Conservation (phyloP, 176 grass and related monocot species). For the Hordeum marinum region DNA sequence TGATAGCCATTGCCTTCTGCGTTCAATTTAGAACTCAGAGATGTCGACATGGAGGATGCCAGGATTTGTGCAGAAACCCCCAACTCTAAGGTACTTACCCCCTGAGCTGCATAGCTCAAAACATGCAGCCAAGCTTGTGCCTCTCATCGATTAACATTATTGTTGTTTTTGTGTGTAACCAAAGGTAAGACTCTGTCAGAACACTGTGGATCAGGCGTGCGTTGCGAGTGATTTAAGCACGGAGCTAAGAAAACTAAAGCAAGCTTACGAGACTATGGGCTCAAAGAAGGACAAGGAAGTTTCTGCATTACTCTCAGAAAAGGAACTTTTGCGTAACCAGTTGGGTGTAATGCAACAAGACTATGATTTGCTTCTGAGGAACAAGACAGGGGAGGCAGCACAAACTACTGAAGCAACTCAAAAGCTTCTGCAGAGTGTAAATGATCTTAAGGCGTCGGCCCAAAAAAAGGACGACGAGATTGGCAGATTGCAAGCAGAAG, state of each 20-base stretch:
- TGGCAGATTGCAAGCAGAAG: constrained; percentile 18
- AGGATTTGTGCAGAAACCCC: background rate
- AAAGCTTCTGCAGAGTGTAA: constrained; percentile 29
- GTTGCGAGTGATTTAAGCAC: constrained; percentile 4
- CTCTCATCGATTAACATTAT: background rate
- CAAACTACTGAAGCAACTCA: constrained; percentile 35
- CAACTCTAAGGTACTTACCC: background rate
- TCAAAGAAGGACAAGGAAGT: constrained; percentile 44
- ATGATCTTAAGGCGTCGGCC: constrained; percentile 4
- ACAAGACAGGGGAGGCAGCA: constrained; percentile 25
- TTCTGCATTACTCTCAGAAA: constrained; percentile 35
- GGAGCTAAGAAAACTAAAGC: constrained; percentile 44
- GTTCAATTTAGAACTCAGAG: background rate
- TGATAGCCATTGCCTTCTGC: background rate
- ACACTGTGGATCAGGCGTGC: background rate
- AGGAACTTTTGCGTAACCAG: constrained; percentile 42
- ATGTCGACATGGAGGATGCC: background rate
- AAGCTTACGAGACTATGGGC: constrained; percentile 31
- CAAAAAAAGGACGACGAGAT: constrained; percentile 39
- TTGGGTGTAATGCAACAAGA: constrained; percentile 36
- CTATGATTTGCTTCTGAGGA: constrained; percentile 7
- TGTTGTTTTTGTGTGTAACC: constrained; percentile 14
- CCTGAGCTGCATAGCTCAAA: background rate
- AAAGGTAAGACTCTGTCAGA: background rate
- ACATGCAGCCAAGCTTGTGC: background rate